Percentiles rank a stretch among this genome's conserved stretches.
These are phyloP conservation scores for Stephania japonica DNA, from an alignment of 164 flowering plant genomes.

Conservation along the genomic window DNA sequence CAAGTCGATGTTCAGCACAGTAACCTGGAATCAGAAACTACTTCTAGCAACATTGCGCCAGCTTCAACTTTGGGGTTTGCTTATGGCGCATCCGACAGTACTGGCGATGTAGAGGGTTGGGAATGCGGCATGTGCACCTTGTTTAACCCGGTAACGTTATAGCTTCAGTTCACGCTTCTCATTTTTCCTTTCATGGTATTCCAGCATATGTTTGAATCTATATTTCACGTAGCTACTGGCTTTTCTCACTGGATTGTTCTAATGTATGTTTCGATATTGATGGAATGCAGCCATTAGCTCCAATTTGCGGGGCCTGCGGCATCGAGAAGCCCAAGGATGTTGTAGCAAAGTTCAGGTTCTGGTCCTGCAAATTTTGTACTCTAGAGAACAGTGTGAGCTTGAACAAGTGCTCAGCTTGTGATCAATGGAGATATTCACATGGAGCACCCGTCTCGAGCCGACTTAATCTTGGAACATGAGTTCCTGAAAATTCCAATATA, in stretches of 20 bases:
- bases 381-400: constrained; percentile 56
- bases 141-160: constrained; percentile 51
- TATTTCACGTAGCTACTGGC: not conserved
- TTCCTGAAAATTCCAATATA: not conserved
- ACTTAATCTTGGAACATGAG: constrained; percentile 63
- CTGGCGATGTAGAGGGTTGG: constrained; percentile 42
- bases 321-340: constrained; percentile 49
- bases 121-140: constrained; percentile 75
- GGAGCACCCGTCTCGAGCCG: constrained; percentile 55
- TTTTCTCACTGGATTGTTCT: not conserved
- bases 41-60: constrained; percentile 23
- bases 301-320: constrained; percentile 54
- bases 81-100: constrained; percentile 5
- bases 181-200: no score
- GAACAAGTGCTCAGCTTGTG: constrained; percentile 81
- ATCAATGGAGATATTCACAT: constrained; percentile 85
- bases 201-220: constrained; percentile 5
- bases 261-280: not conserved
- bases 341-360: constrained; percentile 36
- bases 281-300: constrained; percentile 62
- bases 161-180: no score
- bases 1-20: constrained; percentile 7
- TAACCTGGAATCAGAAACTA: constrained; percentile 13
- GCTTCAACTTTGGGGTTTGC: constrained; percentile 21
- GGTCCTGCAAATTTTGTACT: constrained; percentile 91